phyloP scores from a whole-genome alignment of 352 stramenopile species.

The Albugo laibachii region DNA sequence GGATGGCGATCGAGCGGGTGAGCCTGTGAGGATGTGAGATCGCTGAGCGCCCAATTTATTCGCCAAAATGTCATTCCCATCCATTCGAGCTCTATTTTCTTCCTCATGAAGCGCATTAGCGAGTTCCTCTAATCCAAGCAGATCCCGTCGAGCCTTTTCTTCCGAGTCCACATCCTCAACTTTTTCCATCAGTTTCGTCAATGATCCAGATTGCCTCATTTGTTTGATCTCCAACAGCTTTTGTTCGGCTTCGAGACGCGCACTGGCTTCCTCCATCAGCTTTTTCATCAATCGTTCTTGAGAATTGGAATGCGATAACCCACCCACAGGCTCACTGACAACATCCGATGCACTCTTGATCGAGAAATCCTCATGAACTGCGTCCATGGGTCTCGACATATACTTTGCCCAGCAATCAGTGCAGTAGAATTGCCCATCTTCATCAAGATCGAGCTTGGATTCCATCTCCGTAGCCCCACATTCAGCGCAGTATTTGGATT shows the following conservation, averaged over 20 bases:
- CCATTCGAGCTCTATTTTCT: slow-evolving; percentile 55
- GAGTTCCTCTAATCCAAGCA: slow-evolving; percentile 55
- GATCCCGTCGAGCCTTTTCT: slow-evolving; percentile 47
- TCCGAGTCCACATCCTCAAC: slow-evolving; percentile 24
- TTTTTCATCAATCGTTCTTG: slow-evolving; percentile 3
- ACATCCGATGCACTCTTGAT: neutral
- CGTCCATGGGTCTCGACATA: slow-evolving; percentile 16
- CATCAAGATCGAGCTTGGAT: slow-evolving; percentile 55
- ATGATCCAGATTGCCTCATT: slow-evolving; percentile 37
- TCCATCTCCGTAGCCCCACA: slow-evolving; percentile 59
- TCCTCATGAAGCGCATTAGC: slow-evolving; percentile 56
- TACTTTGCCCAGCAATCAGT: slow-evolving; percentile 80
- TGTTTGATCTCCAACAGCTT: slow-evolving; percentile 72
- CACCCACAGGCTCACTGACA: neutral
- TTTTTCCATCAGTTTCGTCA: slow-evolving; percentile 25
- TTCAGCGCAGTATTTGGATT: slow-evolving; percentile 57
- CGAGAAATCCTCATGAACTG: slow-evolving; percentile 6
- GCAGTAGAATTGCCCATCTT: slow-evolving; percentile 73
- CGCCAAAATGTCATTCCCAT: slow-evolving; percentile 48
- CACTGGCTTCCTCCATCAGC: slow-evolving; percentile 52
- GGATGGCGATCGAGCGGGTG: slow-evolving; percentile 12
- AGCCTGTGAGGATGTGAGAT: slow-evolving; percentile 41
- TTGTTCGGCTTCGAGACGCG: slow-evolving; percentile 51
- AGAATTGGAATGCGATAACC: neutral
- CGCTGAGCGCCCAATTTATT: slow-evolving; percentile 68